phyloP scores from a whole-genome alignment of 805 yeast genomes.

The Teunomyces kruisii region DNA sequence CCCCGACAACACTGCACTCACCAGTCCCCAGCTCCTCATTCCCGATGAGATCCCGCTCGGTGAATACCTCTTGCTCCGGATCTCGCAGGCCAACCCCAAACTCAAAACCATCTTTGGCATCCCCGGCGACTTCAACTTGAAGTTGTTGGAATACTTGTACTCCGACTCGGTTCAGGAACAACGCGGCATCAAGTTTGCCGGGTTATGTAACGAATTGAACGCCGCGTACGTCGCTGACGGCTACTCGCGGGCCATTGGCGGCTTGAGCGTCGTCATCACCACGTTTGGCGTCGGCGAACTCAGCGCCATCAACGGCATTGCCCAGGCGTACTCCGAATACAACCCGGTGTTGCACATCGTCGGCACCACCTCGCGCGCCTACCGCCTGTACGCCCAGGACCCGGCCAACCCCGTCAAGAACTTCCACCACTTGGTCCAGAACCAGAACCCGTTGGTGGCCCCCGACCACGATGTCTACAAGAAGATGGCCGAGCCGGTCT shows the following conservation, averaged over 20 bases:
- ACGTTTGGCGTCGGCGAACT: constrained; percentile 92
- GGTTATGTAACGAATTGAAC: constrained; percentile 85
- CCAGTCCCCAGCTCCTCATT: neutral
- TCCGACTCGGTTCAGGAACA: constrained; percentile 35
- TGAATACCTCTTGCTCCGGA: constrained; percentile 61
- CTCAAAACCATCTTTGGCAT: constrained; percentile 64
- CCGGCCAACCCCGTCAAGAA: constrained; percentile 17
- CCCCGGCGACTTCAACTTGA: constrained; percentile 75
- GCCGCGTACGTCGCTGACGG: constrained; percentile 93
- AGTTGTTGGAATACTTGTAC: constrained; percentile 67
- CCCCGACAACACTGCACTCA: neutral
- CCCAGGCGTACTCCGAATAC: constrained; percentile 81
- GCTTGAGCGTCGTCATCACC: constrained; percentile 58
- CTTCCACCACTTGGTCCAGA: constrained; percentile 63
- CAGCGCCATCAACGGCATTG: constrained; percentile 77
- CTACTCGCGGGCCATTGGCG: constrained; percentile 66
- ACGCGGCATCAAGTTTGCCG: constrained; percentile 61
- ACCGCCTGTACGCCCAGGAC: constrained; percentile 20
- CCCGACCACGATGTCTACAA: constrained; percentile 72
- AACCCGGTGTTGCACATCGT: constrained; percentile 82
- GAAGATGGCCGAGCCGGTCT: constrained; percentile 56
- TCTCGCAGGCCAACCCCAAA: constrained; percentile 52
- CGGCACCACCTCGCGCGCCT: constrained; percentile 51
- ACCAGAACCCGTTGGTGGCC: constrained; percentile 41
- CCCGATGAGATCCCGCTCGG: constrained; percentile 50